Base-by-base conservation (phyloP, 208 protist genomes). In the Crithidia sp. region DNA sequence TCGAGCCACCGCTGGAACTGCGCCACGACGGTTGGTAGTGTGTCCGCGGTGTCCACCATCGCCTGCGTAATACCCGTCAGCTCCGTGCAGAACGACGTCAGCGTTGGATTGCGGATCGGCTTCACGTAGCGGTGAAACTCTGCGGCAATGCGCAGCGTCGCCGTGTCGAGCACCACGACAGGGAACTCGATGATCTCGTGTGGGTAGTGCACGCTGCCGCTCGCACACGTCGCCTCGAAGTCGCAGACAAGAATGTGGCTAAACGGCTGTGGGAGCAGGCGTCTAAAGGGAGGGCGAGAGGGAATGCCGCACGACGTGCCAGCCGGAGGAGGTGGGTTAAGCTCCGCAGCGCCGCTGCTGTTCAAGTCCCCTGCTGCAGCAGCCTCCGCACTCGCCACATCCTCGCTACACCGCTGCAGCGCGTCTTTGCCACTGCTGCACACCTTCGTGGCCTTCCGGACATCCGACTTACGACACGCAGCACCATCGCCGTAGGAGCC, bases 101-200 rank as follows among this genome's bases (percentile, higher is more conserved):
- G 82, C 43, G 65, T 71, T 2, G 92, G 85, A 59, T 97, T 84
- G 8, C 69, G 58, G 4, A 86, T 68, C 8, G 98, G 98, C 36
- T 86, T 91, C 12, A 98, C 93, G 77, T 95, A 99, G 7, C 81
- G 69, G 81, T 97, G 95, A 54, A 97, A 97, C 79, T 96, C 87
- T 7, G 88, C 89, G 28, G 92, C 91, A 17, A 91, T 76, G 66
- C 77, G 58, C 49, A 91, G 70, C 43, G 71, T 88, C 28, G 72
- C 71, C 9, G 88, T 89, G 78, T 97, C 89, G 2, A 98, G 40
- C 45, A 95, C 82, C 4, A 99, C 92, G 3, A 97, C 91, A 9
- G 98, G 96, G 55, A 98, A 98, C 80, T 99, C 97, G 68, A 99
- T 99, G 72, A 99, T 99, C 81, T 99, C 98, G 69, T 98, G 91